A percentile compares a stretch with the other conserved stretches of the same genome.
These are phyloP conservation scores for Friedmanniomyces simplex DNA, from an alignment of 495 filamentous ascomycete genomes.

Conservation along the genomic window DNA sequence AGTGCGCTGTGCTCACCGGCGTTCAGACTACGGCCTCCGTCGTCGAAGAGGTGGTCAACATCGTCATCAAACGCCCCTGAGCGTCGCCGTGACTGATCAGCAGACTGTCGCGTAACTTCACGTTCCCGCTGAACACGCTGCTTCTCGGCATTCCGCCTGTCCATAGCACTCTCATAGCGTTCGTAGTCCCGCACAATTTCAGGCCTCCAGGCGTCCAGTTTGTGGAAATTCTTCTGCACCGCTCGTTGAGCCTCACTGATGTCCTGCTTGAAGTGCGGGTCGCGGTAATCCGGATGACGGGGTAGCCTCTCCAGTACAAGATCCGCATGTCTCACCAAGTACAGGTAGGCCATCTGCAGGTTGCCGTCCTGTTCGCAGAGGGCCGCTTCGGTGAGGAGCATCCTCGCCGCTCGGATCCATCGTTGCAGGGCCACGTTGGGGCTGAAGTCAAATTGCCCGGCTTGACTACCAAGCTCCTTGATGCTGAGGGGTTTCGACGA, in stretches of 20 bases:
- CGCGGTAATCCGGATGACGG: conserved; percentile 37
- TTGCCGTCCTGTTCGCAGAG: conserved; percentile 82
- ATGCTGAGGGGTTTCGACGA: conserved; percentile 49
- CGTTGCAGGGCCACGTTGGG: conserved; percentile 57
- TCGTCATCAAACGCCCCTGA: conserved; percentile 17
- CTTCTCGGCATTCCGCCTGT: conserved; percentile 24
- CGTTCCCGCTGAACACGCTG: conserved; percentile 11
- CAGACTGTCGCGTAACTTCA: background rate
- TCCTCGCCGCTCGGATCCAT: conserved; percentile 71
- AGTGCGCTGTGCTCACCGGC: conserved; percentile 62
- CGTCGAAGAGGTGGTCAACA: background rate
- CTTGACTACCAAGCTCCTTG: conserved; percentile 58
- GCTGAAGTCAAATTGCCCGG: conserved; percentile 71
- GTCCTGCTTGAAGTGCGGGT: conserved; percentile 38
- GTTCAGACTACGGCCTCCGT: conserved; percentile 38
- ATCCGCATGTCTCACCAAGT: conserved; percentile 71
- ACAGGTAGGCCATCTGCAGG: conserved; percentile 73
- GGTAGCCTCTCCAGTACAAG: conserved; percentile 40
- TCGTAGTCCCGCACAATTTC: conserved; percentile 57
- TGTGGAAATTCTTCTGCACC: conserved; percentile 44
- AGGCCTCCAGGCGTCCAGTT: conserved; percentile 56
- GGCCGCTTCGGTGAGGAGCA: conserved; percentile 55
- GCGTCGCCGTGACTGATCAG: background rate
- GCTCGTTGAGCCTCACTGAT: conserved; percentile 42
- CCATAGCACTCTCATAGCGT: conserved; percentile 46